Percentiles rank a stretch among this genome's conserved stretches.
These are phyloP conservation scores for Flaveria robusta DNA, from an alignment of 129 eudicot genomes.

Conservation along the genomic window DNA sequence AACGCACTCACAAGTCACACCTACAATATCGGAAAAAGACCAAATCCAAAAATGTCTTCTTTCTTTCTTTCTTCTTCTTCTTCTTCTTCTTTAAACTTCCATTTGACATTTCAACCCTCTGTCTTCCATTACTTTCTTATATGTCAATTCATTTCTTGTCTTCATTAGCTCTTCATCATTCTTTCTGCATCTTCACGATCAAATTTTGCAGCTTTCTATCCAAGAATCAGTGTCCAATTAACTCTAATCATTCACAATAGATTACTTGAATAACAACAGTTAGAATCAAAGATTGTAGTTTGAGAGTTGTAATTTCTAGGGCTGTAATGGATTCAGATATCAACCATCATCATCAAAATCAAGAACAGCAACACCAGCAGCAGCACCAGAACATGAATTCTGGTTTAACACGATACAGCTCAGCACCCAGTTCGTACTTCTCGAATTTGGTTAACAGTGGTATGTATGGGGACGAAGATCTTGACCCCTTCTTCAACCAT, in stretches of 20 bases:
- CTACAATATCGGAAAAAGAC: constrained; percentile 37
- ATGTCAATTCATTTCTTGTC: neutral
- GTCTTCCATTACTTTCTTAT: too few relatives aligned
- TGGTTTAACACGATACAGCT: constrained; percentile 68
- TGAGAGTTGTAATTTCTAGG: neutral
- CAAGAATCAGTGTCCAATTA: too few relatives aligned
- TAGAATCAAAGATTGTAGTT: too few relatives aligned
- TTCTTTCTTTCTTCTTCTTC: constrained; percentile 26
- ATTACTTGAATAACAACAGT: too few relatives aligned
- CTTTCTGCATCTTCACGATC: too few relatives aligned
- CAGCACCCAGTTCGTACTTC: constrained; percentile 83
- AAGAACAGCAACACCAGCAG: constrained; percentile 19
- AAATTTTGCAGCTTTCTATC: too few relatives aligned
- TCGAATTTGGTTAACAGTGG: constrained; percentile 41
- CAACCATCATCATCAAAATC: neutral
- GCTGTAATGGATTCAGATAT: constrained; percentile 33
- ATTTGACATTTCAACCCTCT: constrained; percentile 11
- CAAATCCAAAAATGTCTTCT: constrained; percentile 35
- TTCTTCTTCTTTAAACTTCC: constrained; percentile 15
- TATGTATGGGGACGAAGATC: constrained; percentile 49
- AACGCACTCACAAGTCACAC: constrained; percentile 41
- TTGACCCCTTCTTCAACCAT: constrained; percentile 47
- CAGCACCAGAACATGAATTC: constrained; percentile 49
- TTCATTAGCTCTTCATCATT: neutral
- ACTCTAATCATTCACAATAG: too few relatives aligned